A percentile compares a stretch with the other conserved stretches of the same genome.
phyloP scores from a whole-genome alignment of 495 filamentous ascomycete species.

The Cryomyces minteri region DNA sequence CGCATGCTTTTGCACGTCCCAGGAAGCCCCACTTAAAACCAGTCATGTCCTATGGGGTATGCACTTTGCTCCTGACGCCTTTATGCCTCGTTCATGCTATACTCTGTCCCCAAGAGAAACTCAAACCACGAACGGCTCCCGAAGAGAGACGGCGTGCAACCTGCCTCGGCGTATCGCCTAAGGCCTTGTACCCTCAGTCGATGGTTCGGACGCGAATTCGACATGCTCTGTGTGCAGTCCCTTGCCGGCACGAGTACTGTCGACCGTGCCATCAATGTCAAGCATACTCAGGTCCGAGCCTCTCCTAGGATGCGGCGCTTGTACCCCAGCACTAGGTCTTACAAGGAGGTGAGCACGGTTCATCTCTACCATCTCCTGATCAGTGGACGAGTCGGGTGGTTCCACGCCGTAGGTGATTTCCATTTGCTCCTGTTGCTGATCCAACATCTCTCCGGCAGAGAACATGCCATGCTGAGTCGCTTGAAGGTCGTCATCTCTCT shows the following conservation, averaged over 20 bases:
- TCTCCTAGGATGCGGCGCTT: conserved; percentile 1
- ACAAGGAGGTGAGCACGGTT: conserved; percentile 3
- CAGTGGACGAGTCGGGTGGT: not conserved
- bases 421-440: not conserved
- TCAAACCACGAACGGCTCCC: too few species aligned
- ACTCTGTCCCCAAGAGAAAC: too few species aligned
- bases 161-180: not conserved
- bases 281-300: conserved; percentile 2
- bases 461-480: not conserved
- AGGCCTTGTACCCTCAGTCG: not conserved
- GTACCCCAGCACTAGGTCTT: not conserved
- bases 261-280: not conserved
- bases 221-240: not conserved
- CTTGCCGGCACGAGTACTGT: not conserved
- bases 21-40: too few species aligned
- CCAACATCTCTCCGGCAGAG: not conserved
- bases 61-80: too few species aligned
- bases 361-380: conserved; percentile 6
- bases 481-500: not conserved
- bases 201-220: not conserved
- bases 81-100: too few species aligned
- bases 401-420: not conserved
- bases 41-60: too few species aligned
- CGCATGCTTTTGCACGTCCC: too few species aligned
- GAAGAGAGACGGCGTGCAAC: too few species aligned